Evolutionary conservation across 306 rosid genomes (phyloP), one percentile per base, ranked within the genome.

Genomic region (Dryas alaskensis): DNA sequence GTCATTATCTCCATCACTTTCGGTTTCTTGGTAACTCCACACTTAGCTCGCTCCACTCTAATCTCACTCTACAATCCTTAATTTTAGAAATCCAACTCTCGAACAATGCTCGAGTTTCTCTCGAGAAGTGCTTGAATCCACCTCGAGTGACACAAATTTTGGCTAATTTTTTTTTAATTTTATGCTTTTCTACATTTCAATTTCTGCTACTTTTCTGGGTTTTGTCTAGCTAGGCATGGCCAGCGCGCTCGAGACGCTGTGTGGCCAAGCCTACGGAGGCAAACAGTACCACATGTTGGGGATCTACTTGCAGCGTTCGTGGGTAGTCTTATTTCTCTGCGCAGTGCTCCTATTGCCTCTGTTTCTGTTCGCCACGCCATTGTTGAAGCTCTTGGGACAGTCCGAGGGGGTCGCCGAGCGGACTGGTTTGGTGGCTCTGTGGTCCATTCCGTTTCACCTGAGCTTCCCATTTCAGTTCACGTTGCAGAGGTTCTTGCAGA

Each of bases 241-340:
- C 6, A 86, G 89, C 22, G 92, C 92, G 42, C 81, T 90, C 6
- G 93, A 90, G 77, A 90, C 93, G 16, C 83, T 86, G 1, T 88
- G 93, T 25, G 96, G 93, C 58, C 96, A 90, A 69, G 92, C 97
- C 3, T 88, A 81, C 47, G 97, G 97, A 4, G 93, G 92, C 4
- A 79, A 82, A 66, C 82, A 85, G 40, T 72, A 78, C 68, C 84
- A 78, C 59, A 84, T 83, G 86, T 37, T 88, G 69, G 90, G 97
- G 10, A 68, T 89, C 37, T 84, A 87, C 55, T 44, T 91, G 79
- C 94, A 91, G 67, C 85, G 93, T 44, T 91, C 97, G 1, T 85
- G 93, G 87, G 75, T 91, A 16, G 90, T 91, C 70, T 75, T 91
- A 6, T 87, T 81, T 46, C 66, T 84, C 0, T 83, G 78, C 11